phyloP scores from a whole-genome alignment of 495 filamentous ascomycete species.

The Xylaria telfairii region DNA sequence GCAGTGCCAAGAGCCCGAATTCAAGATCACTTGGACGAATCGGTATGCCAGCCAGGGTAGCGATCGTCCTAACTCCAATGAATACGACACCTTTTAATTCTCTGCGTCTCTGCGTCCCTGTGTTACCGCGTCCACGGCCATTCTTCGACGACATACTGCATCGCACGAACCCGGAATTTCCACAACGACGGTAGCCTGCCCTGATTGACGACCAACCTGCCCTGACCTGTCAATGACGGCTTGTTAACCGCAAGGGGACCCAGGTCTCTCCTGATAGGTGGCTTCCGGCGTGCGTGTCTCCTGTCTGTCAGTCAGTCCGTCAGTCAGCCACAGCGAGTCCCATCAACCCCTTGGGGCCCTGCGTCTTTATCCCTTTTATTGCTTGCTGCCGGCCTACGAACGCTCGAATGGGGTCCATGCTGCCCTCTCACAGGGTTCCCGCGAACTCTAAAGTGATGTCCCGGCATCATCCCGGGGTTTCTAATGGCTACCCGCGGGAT shows the following conservation, averaged over 20 bases:
- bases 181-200: not conserved
- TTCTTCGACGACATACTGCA: not conserved
- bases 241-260: constrained; percentile 23
- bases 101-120: constrained; percentile 29
- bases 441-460: constrained; percentile 61
- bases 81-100: constrained; percentile 41
- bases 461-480: constrained; percentile 70
- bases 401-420: constrained; percentile 39
- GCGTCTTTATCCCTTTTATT: not conserved
- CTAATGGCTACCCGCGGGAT: constrained; percentile 78
- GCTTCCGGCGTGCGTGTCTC: constrained; percentile 20
- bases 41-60: constrained; percentile 10
- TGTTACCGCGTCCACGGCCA: constrained; percentile 18
- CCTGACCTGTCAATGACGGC: constrained; percentile 24
- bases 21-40: constrained; percentile 17
- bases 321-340: not conserved
- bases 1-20: constrained; percentile 19
- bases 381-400: constrained; percentile 1
- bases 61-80: constrained; percentile 29
- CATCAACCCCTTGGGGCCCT: constrained; percentile 5
- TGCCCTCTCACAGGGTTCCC: constrained; percentile 49
- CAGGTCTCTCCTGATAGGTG: constrained; percentile 26
- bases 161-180: not conserved
- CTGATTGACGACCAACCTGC: not conserved
- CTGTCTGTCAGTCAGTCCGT: not conserved